phyloP scores from a whole-genome alignment of 495 filamentous ascomycete species.

The Penicillium odoratum region DNA sequence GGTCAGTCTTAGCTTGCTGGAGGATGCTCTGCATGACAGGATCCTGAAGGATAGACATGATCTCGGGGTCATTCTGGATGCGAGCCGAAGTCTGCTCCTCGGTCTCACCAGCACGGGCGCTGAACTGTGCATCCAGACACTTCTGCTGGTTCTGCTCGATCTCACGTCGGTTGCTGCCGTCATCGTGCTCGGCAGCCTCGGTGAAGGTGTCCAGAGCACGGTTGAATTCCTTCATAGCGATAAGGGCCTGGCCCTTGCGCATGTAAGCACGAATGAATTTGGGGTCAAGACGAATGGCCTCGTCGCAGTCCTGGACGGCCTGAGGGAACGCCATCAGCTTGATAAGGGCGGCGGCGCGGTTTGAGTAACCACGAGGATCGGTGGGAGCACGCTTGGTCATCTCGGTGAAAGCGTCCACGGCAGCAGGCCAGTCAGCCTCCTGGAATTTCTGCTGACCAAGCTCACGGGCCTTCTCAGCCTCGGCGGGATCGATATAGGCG shows the following conservation, averaged over 20 bases:
- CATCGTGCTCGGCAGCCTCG: slow-evolving; percentile 77
- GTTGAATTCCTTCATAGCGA: slow-evolving; percentile 97
- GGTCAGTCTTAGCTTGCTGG: slow-evolving; percentile 92
- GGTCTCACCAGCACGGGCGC: slow-evolving; percentile 86
- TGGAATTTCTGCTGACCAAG: slow-evolving; percentile 96
- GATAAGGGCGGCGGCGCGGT: slow-evolving; percentile 93
- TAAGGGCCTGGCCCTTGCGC: slow-evolving; percentile 88
- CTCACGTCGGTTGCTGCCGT: slow-evolving; percentile 76
- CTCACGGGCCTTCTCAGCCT: slow-evolving; percentile 94
- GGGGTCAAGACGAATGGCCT: slow-evolving; percentile 83
- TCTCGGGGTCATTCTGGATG: slow-evolving; percentile 91
- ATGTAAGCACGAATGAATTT: slow-evolving; percentile 96
- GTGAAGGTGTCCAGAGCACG: slow-evolving; percentile 87
- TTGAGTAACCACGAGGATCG: slow-evolving; percentile 93
- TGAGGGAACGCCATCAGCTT: slow-evolving; percentile 95
- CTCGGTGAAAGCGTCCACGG: slow-evolving; percentile 92
- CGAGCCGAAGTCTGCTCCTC: slow-evolving; percentile 95
- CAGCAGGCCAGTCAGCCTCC: slow-evolving; percentile 91
- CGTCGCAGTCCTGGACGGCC: slow-evolving; percentile 89
- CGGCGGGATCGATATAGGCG: slow-evolving; percentile 83
- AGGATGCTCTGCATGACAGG: slow-evolving; percentile 98
- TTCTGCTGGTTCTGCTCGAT: slow-evolving; percentile 95
- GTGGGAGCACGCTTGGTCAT: slow-evolving; percentile 95
- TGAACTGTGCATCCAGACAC: slow-evolving; percentile 87
- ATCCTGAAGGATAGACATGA: slow-evolving; percentile 87